Conservation (phyloP, 257 asterid species). For the Solanum peruvianum region DNA sequence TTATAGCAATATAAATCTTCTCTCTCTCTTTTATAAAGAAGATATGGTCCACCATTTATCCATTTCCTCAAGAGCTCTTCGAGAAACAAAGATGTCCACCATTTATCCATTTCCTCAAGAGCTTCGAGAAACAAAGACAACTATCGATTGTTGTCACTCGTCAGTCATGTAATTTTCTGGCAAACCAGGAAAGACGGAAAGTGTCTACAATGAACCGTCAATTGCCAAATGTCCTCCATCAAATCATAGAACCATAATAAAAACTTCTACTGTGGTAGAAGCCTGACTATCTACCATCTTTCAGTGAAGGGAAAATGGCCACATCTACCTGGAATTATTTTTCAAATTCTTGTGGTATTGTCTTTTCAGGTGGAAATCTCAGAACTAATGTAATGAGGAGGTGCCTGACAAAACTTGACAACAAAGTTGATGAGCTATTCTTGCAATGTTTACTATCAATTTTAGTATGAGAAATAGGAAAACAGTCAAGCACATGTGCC, state of each 20-base stretch:
- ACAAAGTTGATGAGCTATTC: not conserved
- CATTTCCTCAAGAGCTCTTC: not conserved
- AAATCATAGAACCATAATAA: not conserved
- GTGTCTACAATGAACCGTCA: not conserved
- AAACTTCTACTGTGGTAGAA: not conserved
- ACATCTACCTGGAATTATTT: not conserved
- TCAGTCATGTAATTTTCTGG: not conserved
- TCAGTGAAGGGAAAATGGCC: not conserved
- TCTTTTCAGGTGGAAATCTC: not conserved
- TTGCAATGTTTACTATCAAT: not conserved
- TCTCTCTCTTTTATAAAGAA: not conserved
- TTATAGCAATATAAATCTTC: not conserved
- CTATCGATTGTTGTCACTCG: not conserved
- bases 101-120: not conserved
- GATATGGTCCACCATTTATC: not conserved
- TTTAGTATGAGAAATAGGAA: not conserved
- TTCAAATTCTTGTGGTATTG: not conserved
- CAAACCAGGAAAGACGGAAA: not conserved
- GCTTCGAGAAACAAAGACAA: not conserved
- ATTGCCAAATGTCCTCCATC: not conserved
- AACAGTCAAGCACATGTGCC: not conserved
- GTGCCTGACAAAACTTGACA: not conserved
- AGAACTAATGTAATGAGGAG: not conserved
- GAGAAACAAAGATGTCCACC: not conserved
- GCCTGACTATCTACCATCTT: not conserved